phyloP scores from a whole-genome alignment of 2,329 filamentous ascomycete genomes.

The Tolypocladium paradoxum region DNA sequence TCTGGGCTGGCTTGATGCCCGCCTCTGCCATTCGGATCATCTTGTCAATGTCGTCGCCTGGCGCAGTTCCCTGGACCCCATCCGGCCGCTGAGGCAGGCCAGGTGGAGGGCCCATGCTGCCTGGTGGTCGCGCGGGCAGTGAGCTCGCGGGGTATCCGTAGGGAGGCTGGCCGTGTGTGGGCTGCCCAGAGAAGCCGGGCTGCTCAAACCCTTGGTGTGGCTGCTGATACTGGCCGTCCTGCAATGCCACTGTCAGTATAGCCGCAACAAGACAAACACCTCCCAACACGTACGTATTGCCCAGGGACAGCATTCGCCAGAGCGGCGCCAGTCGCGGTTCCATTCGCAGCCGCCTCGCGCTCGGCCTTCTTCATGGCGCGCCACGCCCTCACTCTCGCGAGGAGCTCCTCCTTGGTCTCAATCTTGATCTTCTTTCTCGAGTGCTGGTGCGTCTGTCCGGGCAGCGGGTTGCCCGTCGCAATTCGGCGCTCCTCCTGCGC shows the following conservation, averaged over 20 bases:
- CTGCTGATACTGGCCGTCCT: conserved; percentile 14
- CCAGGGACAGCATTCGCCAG: conserved; percentile 34
- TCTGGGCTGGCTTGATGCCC: conserved; percentile 37
- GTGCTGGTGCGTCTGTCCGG: conserved; percentile 53
- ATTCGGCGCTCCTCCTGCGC: conserved; percentile 73
- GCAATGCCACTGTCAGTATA: not conserved
- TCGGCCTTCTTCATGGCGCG: conserved; percentile 57
- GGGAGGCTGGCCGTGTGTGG: conserved; percentile 9
- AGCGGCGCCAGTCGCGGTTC: conserved; percentile 25
- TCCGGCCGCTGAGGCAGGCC: conserved; percentile 34
- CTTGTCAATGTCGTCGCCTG: conserved; percentile 53
- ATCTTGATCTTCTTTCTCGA: conserved; percentile 62
- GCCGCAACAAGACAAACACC: too few species aligned
- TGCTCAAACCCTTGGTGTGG: conserved; percentile 12
- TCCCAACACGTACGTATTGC: conserved; percentile 43
- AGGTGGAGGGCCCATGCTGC: conserved; percentile 23
- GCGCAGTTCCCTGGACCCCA: conserved; percentile 19
- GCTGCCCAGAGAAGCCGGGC: conserved; percentile 12
- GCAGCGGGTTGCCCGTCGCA: conserved; percentile 72
- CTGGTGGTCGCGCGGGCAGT: conserved; percentile 36
- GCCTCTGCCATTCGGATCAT: conserved; percentile 55
- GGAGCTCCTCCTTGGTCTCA: conserved; percentile 67
- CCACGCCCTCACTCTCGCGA: conserved; percentile 68
- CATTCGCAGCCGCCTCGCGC: conserved; percentile 34
- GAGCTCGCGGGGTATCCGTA: conserved; percentile 25